Evolutionary conservation across 805 yeast genomes (phyloP), one percentile per base, ranked within the genome.

Genomic region (Candida xyloterini): DNA sequence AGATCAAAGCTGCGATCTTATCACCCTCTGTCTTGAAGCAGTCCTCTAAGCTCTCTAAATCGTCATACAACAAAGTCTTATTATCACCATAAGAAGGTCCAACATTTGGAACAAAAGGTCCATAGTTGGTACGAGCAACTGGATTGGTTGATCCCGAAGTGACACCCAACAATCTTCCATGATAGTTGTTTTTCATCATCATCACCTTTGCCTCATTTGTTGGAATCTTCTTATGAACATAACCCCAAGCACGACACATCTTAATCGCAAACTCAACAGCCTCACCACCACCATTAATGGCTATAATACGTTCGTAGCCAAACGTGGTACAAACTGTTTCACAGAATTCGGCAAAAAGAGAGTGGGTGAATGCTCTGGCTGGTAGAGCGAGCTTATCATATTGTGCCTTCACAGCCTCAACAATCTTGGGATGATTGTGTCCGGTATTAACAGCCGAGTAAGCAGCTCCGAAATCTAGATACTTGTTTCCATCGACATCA

Each of bases 151-250:
- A 63, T 5, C 63, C 67, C 11, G 68, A 63, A 54, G 65, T 64
- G 13, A 65, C 70, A 22, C 68, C 69, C 27, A 64, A 48, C 1
- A 67, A 60, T 41, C 67, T 63, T 10, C 71, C 71, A 38, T 66
- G 70, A 42, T 64, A 67, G 22, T 67, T 67, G 31, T 52, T 53
- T 4, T 52, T 52, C 15, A 61, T 57, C 42, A 67, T 64, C 43
- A 66, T 38, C 30, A 66, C 59, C 38, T 53, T 53, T 23, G 59
- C 57, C 20, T 58, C 40, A 23, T 51, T 41, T 10, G 44, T 38
- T 10, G 56, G 46, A 27, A 60, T 58, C 5, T 52, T 51, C 26
- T 60, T 58, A 35, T 55, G 60, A n/a, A 58, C 51, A 22, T 56
- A 52, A 2, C 60, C 60, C 57, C 60, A 59, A 8, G 59, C 50